Conservation (phyloP, 73 alveolate species). For the Paramecium pentaurelia region DNA sequence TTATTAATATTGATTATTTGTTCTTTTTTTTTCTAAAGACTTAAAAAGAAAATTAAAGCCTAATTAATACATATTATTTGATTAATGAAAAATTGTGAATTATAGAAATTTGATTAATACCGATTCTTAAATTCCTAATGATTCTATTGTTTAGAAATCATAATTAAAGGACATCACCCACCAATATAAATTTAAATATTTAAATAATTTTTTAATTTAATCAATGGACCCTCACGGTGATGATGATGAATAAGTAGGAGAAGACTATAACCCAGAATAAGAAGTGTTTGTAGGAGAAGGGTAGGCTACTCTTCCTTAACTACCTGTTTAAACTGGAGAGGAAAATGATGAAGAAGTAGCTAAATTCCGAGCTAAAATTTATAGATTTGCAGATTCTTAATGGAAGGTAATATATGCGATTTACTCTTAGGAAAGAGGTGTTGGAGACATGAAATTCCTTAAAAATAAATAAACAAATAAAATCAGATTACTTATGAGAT, state of each 20-base stretch:
- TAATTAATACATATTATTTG: background rate
- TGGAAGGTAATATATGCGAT: slow-evolving; percentile 61
- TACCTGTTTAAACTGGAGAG: slow-evolving; percentile 66
- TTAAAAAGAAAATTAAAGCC: background rate
- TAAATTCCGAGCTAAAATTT: slow-evolving; percentile 66
- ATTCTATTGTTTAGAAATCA: background rate
- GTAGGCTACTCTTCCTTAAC: background rate
- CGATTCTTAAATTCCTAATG: background rate
- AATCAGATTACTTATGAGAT: slow-evolving; percentile 71
- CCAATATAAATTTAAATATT: background rate
- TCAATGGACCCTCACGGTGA: slow-evolving; percentile 39
- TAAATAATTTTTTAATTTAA: background rate
- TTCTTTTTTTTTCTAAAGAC: too few species aligned
- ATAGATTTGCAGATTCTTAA: slow-evolving; percentile 70
- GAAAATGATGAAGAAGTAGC: slow-evolving; percentile 60
- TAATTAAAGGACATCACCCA: background rate
- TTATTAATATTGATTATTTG: too few species aligned
- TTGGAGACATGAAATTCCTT: slow-evolving; percentile 78
- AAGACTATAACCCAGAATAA: background rate
- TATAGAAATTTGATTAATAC: background rate
- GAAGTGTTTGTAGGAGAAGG: slow-evolving; percentile 22
- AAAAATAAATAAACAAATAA: slow-evolving; percentile 64
- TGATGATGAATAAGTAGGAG: slow-evolving; percentile 25
- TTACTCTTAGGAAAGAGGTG: slow-evolving; percentile 71
- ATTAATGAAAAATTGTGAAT: background rate